Evolutionary conservation across 495 filamentous ascomycete species (phyloP).

Genomic region (Xylaria intraflava): DNA sequence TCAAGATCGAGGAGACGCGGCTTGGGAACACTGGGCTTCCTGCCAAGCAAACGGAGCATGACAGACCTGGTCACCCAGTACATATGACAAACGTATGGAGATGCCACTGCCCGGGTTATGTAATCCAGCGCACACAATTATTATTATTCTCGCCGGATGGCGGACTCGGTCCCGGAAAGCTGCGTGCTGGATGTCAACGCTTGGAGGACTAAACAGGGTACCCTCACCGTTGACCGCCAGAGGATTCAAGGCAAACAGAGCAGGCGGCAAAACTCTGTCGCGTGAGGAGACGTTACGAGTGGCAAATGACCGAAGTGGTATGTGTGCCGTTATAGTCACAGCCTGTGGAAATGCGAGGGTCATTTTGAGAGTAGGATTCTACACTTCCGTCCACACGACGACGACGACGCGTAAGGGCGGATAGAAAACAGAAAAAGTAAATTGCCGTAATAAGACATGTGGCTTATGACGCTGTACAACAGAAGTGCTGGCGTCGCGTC

Average conservation of each 20-base stretch:
- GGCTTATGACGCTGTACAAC: constrained; percentile 7
- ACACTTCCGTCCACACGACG: constrained; percentile 1
- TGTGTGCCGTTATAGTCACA: not conserved
- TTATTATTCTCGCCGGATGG: not conserved
- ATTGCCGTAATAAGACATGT: constrained; percentile 3
- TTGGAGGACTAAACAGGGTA: not conserved
- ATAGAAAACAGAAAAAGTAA: not conserved
- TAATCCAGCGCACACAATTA: not conserved
- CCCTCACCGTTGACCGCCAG: constrained; percentile 2
- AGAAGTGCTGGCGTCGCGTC: constrained; percentile 1
- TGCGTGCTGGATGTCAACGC: not conserved
- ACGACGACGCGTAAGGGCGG: constrained; percentile 7
- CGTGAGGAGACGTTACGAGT: not conserved
- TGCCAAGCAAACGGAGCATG: not conserved
- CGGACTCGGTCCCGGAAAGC: not conserved
- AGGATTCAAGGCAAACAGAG: not conserved
- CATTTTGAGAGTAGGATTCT: constrained; percentile 1
- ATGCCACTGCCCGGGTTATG: not conserved
- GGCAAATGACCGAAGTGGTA: constrained; percentile 2
- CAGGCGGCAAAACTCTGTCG: not conserved
- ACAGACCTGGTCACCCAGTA: not conserved
- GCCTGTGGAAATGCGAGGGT: not conserved
- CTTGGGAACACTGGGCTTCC: not conserved
- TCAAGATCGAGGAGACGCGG: not conserved
- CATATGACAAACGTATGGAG: not conserved